Evolutionary conservation across 495 filamentous ascomycete genomes (phyloP).

Genomic region (Geoglossum glabrum): DNA sequence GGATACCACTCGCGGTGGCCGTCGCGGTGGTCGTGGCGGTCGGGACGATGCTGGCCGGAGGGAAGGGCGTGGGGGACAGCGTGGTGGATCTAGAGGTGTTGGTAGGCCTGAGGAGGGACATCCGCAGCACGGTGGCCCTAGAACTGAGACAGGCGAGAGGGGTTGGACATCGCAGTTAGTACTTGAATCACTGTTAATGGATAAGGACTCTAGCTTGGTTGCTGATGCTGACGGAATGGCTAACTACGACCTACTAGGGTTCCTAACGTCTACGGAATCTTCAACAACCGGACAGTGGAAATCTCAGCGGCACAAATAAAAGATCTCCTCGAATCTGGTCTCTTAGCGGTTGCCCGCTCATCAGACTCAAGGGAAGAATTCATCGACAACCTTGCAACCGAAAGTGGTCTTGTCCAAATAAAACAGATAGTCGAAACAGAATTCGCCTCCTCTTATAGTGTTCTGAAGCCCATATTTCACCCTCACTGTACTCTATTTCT

Average conservation of each 20-base stretch:
- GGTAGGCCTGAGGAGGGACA: not conserved
- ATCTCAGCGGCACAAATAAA: not conserved
- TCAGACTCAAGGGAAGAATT: not conserved
- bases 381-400: conserved; percentile 6
- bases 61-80: not conserved
- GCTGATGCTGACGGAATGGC: not conserved
- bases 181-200: not conserved
- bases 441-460: conserved; percentile 2
- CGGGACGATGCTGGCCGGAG: not conserved
- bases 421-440: conserved; percentile 5
- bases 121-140: not conserved
- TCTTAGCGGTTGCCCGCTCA: not conserved
- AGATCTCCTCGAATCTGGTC: not conserved
- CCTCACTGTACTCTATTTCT: not conserved
- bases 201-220: not conserved
- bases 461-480: not conserved
- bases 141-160: not conserved
- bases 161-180: not conserved
- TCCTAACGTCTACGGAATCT: not conserved
- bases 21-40: not conserved
- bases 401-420: conserved; percentile 6
- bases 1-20: not conserved
- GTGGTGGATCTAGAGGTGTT: not conserved
- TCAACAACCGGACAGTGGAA: not conserved
- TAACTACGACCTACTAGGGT: not conserved